A percentile compares a stretch with the other conserved stretches of the same genome.
phyloP scores from a whole-genome alignment of 2,329 filamentous ascomycete genomes.

The Nothopassalora personata region DNA sequence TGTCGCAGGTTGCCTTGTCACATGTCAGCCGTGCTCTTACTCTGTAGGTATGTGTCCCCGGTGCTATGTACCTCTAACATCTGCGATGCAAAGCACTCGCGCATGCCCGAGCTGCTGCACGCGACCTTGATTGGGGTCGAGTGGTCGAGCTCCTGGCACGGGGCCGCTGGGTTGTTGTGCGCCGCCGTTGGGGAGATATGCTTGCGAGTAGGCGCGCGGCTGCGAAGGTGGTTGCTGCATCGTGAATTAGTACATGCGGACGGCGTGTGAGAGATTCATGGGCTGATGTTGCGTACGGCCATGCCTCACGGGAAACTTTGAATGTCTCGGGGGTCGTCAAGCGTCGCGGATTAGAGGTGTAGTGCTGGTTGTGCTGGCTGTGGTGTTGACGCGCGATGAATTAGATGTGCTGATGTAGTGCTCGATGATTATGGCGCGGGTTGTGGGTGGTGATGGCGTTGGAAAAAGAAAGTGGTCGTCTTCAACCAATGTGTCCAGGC shows the following conservation, averaged over 20 bases:
- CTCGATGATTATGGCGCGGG: not conserved
- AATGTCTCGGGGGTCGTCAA: not conserved
- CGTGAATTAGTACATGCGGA: not conserved
- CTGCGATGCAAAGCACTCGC: slow-evolving; percentile 48
- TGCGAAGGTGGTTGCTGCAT: slow-evolving; percentile 47
- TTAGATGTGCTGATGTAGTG: not conserved
- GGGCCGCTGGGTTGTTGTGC: slow-evolving; percentile 30
- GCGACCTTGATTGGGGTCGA: slow-evolving; percentile 50
- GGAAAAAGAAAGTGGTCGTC: not conserved
- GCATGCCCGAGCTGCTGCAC: slow-evolving; percentile 47
- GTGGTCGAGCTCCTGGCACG: slow-evolving; percentile 39
- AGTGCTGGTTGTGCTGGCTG: not conserved
- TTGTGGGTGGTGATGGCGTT: not conserved
- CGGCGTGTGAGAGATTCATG: not conserved
- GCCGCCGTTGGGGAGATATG: slow-evolving; percentile 45
- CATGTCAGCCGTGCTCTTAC: slow-evolving; percentile 14
- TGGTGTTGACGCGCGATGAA: not conserved
- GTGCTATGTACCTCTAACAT: slow-evolving; percentile 43
- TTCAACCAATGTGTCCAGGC: not conserved
- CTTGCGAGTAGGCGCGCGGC: slow-evolving; percentile 46
- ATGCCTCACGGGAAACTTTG: not conserved
- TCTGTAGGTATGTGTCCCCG: not conserved
- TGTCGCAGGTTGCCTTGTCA: slow-evolving; percentile 81
- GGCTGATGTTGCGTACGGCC: not conserved
- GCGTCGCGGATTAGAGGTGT: not conserved